Base-by-base conservation (phyloP, 164 flowering plant species). In the Tetracentron sinense region DNA sequence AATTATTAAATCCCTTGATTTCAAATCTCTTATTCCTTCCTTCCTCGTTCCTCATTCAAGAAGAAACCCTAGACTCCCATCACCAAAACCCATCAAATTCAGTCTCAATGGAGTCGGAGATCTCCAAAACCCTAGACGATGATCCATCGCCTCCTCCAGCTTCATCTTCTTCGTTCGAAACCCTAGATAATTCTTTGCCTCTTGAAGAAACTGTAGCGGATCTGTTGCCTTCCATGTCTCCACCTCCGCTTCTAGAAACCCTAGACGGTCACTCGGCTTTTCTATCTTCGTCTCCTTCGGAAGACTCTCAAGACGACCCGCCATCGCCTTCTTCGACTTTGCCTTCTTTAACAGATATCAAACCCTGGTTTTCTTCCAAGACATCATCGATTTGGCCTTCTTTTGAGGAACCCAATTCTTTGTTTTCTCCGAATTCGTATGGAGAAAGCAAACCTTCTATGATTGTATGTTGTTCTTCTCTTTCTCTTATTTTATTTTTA, bases 381-480 rank as follows among this genome's bases (percentile, higher is more conserved):
- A 17, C 46, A 31, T 20, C 50, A 11, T 50, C 56, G 17, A 15
- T 2, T 11, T 62, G 51, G 52, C 26, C 16, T 56, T 25, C 56
- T 3, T 51, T 19, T 10, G 7, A 6, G 8, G 25, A 63, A 15
- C 5, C 27, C 44, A 15, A 22, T 5, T 33, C 60, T 17, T 3
- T 20, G 29, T 4, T 33, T 44, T 33, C 65, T 17, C n/a, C 35
- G 1, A 6, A 14, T 29, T 7, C 25, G 19, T 15, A 1, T 26
- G 7, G 44, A 7, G 62, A 71, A 29, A 3, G 33, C 15, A 56
- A 69, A 48, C 69, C 64, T 14, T 33, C 68, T 17, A 25, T 58
- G 62, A 69, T 76, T 71, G 75, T 72, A 58, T 46, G 70, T 30
- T 17, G 10, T 47, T 52, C 1, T 7, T 30, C 11, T 4, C 3